Percentiles rank a stretch among this genome's conserved stretches.
Conservation (phyloP, 129 eudicot species). For the Escallonia herrerae region DNA sequence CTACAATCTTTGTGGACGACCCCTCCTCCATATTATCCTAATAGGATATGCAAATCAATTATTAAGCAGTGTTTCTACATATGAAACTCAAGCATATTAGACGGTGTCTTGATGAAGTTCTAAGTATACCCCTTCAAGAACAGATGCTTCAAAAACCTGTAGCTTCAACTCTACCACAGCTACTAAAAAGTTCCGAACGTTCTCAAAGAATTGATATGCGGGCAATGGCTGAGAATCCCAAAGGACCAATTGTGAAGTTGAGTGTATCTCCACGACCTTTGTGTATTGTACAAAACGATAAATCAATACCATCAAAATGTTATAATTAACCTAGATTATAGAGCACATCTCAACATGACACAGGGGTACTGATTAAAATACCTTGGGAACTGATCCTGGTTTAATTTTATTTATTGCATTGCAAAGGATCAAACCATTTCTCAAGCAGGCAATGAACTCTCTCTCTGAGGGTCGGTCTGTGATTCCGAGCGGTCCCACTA, state of each 20-base stretch:
- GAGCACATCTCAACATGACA: background rate
- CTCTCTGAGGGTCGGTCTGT: constrained; percentile 60
- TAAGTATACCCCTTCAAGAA: constrained; percentile 69
- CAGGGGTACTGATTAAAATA: constrained; percentile 1
- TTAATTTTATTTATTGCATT: constrained; percentile 76
- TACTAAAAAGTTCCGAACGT: constrained; percentile 71
- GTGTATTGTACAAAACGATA: background rate
- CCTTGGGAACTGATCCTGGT: constrained; percentile 93
- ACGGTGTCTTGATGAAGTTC: background rate
- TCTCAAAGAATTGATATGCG: constrained; percentile 97
- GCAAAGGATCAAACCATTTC: constrained; percentile 89
- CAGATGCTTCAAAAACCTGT: constrained; percentile 82
- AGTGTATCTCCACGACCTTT: constrained; percentile 68
- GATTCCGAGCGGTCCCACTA: constrained; percentile 76
- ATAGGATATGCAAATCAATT: constrained; percentile 4
- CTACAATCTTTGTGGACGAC: constrained; percentile 73
- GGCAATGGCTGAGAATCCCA: constrained; percentile 98
- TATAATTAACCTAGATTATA: background rate
- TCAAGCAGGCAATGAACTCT: constrained; percentile 82
- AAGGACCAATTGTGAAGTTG: constrained; percentile 29
- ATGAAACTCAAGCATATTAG: background rate
- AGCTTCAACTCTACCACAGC: constrained; percentile 66
- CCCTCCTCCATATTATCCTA: constrained; percentile 76
- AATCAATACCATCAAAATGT: background rate
- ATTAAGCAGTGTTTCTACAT: background rate